Evolutionary conservation across 148 eudicot species (phyloP).

Genomic region (Rhododendron molle): DNA sequence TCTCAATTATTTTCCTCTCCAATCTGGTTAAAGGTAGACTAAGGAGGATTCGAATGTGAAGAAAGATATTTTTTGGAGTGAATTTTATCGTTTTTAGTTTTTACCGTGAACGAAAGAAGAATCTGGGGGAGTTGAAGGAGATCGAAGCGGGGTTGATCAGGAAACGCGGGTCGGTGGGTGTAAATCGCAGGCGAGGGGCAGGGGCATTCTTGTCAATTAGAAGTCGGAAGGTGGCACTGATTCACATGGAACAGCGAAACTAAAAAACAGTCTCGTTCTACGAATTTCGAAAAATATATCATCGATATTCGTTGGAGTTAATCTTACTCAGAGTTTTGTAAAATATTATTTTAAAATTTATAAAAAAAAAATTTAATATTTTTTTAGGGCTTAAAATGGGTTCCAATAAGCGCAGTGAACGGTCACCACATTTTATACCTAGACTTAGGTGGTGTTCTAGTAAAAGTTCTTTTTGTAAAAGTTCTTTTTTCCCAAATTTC

Average conservation of each 20-base stretch:
- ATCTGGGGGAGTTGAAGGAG: not conserved
- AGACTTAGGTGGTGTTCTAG: too few species aligned
- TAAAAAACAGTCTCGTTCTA: too few species aligned
- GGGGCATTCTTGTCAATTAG: not conserved
- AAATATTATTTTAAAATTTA: too few species aligned
- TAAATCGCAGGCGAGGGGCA: not conserved
- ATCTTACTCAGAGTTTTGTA: too few species aligned
- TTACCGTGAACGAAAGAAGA: not conserved
- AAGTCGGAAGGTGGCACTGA: not conserved
- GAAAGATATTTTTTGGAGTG: not conserved
- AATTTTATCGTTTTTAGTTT: not conserved
- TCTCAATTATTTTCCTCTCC: too few species aligned
- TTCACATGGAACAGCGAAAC: not conserved
- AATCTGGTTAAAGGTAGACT: too few species aligned
- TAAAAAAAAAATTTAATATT: too few species aligned
- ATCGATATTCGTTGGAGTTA: too few species aligned
- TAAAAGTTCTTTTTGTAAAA: too few species aligned
- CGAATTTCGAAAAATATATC: too few species aligned
- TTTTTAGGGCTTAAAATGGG: rapidly evolving
- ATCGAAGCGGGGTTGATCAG: not conserved
- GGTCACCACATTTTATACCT: too few species aligned
- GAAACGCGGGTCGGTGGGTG: not conserved
- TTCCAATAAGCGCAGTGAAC: rapidly evolving
- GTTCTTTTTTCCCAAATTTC: too few species aligned
- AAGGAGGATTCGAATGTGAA: not conserved